A percentile compares a stretch with the other conserved stretches of the same genome.
Conservation (phyloP, 805 yeast genomes). For the Candida pseudofarinosa region DNA sequence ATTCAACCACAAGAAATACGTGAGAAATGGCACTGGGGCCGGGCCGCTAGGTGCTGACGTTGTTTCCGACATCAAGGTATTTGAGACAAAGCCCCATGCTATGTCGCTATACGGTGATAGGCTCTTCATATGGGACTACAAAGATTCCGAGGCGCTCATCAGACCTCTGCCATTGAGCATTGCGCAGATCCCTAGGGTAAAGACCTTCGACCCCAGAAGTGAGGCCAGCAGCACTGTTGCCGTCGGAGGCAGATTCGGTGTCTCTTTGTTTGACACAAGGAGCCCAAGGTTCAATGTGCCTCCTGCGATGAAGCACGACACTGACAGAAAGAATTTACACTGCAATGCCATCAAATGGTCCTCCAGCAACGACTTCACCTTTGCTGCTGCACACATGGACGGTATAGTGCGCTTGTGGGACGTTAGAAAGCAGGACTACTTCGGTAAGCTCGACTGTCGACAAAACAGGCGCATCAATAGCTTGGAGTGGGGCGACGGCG, state of each 20-base stretch:
- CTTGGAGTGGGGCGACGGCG: slow-evolving; percentile 53
- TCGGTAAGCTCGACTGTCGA: slow-evolving; percentile 55
- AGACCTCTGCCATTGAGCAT: slow-evolving; percentile 51
- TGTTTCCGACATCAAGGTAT: slow-evolving; percentile 25
- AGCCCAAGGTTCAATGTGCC: slow-evolving; percentile 39
- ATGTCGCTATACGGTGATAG: slow-evolving; percentile 64
- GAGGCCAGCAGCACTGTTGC: slow-evolving; percentile 52
- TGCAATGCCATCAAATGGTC: slow-evolving; percentile 61
- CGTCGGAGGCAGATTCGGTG: slow-evolving; percentile 67
- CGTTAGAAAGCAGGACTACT: slow-evolving; percentile 55
- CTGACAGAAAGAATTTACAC: slow-evolving; percentile 15
- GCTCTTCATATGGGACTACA: slow-evolving; percentile 73
- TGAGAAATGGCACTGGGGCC: slow-evolving; percentile 30
- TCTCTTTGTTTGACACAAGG: slow-evolving; percentile 70
- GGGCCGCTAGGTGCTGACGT: slow-evolving; percentile 15
- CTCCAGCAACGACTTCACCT: slow-evolving; percentile 50
- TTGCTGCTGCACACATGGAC: slow-evolving; percentile 62
- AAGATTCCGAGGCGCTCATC: slow-evolving; percentile 42
- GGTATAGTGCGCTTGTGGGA: slow-evolving; percentile 70
- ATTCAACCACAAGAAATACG: slow-evolving; percentile 72
- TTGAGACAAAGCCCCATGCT: slow-evolving; percentile 33
- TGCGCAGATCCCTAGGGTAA: slow-evolving; percentile 47
- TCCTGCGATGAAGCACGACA: slow-evolving; percentile 9
- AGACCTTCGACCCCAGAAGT: slow-evolving; percentile 47
- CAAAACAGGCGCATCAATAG: slow-evolving; percentile 45